These are phyloP conservation scores for Termitomyces sp. DNA, from an alignment of 768 basidiomycete genomes.

Conservation along the genomic window DNA sequence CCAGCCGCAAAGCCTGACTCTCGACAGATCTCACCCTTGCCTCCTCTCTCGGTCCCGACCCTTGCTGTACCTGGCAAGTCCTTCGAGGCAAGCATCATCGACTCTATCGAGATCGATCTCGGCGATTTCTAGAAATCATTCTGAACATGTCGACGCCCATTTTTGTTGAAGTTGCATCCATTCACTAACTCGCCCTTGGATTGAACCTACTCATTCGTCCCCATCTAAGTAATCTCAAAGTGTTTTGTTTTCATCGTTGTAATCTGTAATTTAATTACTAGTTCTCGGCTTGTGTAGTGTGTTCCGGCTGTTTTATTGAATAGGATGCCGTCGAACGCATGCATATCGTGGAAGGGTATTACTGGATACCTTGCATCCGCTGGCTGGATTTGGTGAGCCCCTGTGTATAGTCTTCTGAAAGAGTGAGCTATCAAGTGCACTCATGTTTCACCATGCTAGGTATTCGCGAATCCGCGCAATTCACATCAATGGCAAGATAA, in stretches of 20 bases:
- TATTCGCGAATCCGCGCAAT: background rate
- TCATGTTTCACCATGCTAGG: background rate
- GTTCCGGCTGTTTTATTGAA: constrained; percentile 1
- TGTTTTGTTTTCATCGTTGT: constrained; percentile 3
- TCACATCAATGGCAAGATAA: background rate
- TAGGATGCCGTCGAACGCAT: constrained; percentile 9
- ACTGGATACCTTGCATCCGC: background rate
- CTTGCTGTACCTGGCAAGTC: constrained; percentile 26
- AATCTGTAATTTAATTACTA: constrained; percentile 5
- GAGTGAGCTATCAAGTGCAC: background rate
- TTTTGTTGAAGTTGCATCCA: background rate
- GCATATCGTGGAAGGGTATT: background rate
- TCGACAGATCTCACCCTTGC: constrained; percentile 19
- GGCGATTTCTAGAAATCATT: constrained; percentile 62
- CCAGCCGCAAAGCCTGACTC: constrained; percentile 18
- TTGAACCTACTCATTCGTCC: background rate
- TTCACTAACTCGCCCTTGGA: background rate
- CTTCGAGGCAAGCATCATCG: constrained; percentile 54
- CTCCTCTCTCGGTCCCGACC: constrained; percentile 16
- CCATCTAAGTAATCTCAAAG: constrained; percentile 4
- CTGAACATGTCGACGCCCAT: background rate
- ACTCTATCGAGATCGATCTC: constrained; percentile 68
- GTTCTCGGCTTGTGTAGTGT: constrained; percentile 2
- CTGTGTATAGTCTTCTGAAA: background rate
- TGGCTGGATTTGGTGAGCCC: background rate